Conservation (phyloP, 1,284 basidiomycete species). For the Cutaneotrichosporon sp. region DNA sequence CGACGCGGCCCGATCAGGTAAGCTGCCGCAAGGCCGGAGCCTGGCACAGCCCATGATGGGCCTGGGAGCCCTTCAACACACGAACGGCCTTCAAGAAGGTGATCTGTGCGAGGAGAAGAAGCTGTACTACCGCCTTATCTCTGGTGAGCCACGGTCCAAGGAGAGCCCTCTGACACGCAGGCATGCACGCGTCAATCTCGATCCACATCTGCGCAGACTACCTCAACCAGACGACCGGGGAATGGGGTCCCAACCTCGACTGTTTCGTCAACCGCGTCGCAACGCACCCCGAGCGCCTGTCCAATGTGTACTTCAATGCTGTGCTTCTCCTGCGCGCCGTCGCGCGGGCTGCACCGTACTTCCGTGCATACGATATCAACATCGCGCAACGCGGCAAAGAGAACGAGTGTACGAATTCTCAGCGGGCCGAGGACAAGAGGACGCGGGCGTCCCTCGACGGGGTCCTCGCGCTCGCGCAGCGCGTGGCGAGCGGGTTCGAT, state of each 20-base stretch:
- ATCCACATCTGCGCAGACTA: slow-evolving; percentile 93
- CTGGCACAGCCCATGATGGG: not conserved
- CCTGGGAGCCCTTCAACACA: not conserved
- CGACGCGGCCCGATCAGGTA: slow-evolving; percentile 12
- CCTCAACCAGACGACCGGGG: slow-evolving; percentile 84
- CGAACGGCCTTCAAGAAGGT: slow-evolving; percentile 24
- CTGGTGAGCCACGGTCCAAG: slow-evolving; percentile 57
- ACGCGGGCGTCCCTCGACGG: slow-evolving; percentile 57
- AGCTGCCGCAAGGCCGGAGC: not conserved
- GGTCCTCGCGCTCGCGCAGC: slow-evolving; percentile 62
- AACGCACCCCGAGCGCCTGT: slow-evolving; percentile 88
- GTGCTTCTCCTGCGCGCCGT: slow-evolving; percentile 88
- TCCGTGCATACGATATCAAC: slow-evolving; percentile 76
- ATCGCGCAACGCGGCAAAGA: slow-evolving; percentile 49
- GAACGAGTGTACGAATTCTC: slow-evolving; percentile 42
- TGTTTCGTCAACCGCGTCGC: slow-evolving; percentile 89
- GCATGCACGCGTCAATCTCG: slow-evolving; percentile 90
- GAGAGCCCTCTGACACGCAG: not conserved
- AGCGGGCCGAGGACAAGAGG: slow-evolving; percentile 61
- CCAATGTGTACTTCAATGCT: slow-evolving; percentile 96
- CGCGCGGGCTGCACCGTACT: slow-evolving; percentile 78
- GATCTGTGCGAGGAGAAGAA: slow-evolving; percentile 80
- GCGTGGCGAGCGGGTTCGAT: slow-evolving; percentile 59
- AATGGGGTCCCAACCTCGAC: slow-evolving; percentile 90
- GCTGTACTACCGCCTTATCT: slow-evolving; percentile 95